Base-by-base conservation (phyloP, 169 alveolate genomes). In the Cryptosporidium canis region DNA sequence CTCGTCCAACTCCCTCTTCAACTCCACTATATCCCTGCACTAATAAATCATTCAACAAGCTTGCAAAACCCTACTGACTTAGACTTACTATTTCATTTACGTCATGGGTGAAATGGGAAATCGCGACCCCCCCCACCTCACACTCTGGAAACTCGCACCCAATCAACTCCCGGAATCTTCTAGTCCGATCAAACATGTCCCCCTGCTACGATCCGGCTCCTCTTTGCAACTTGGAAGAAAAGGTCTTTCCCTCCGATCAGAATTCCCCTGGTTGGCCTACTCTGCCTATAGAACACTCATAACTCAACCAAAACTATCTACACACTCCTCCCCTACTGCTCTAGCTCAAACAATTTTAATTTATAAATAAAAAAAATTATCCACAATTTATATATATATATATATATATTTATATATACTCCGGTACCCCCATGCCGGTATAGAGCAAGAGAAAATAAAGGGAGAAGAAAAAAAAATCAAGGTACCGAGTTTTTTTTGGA, bases 11-110 rank as follows among this genome's bases (percentile, higher is more conserved):
- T 77, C 77, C 14, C n/a, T 61, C 16, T 58, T 77, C 31, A 77
- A 43, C 3, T 31, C 6, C 64, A 58, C 18, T 39, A 77, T 77
- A 8, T 77, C 72, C 8, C 35, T 27, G 14, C 87, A 77, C 87
- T 77, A 35, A 58, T 12, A 58, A 18, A 77, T 45, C 12, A 3
- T 14, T 41, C 9, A 4, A 37, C 1, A 61, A 56, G 18, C n/a
- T 7, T 39, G 1, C 4, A 58, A 39, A 55, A 55, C 8, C 21
- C 0, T 0, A n/a, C 33, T 37, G 1, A 8, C 24, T n/a, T 9
- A 16, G 58, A 77, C 87, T 77, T 61, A 77, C 87, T 58, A 77
- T 27, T 39, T 58, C 47, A 41, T 77, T 77, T 14, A 44, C 44
- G 18, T 77, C 72, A 9, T 58, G 39, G 31, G 58, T 77, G 44